These are phyloP conservation scores for Incumbomyces delicatus DNA, from an alignment of 2,329 filamentous ascomycete genomes.

Conservation along the genomic window DNA sequence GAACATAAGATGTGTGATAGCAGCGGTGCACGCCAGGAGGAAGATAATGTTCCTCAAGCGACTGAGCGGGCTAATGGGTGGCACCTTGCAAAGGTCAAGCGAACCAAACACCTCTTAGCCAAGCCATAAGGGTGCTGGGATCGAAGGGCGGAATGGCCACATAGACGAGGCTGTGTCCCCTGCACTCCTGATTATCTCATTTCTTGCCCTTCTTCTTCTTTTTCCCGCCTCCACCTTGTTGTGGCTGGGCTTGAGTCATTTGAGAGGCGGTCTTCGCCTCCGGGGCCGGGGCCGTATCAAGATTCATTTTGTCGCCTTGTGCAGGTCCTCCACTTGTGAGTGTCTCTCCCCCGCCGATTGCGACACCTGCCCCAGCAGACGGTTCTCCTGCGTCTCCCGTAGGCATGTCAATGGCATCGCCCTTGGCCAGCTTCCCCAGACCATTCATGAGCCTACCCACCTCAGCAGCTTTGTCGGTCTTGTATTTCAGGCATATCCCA, in stretches of 20 bases:
- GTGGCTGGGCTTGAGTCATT: background rate
- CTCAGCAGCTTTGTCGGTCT: slow-evolving; percentile 82
- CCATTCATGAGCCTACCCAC: slow-evolving; percentile 71
- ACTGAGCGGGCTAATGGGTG: no score
- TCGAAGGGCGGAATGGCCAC: no score
- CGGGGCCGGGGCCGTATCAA: slow-evolving; percentile 12
- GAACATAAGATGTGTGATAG: no score
- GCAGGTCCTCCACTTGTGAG: slow-evolving; percentile 7
- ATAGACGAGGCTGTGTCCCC: no score
- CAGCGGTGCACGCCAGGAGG: no score
- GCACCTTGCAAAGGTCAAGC: no score
- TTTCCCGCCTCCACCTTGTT: slow-evolving; percentile 9
- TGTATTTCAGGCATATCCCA: slow-evolving; percentile 80
- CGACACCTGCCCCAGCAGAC: slow-evolving; percentile 28
- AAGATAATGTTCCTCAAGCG: no score
- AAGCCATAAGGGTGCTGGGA: no score
- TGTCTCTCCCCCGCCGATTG: slow-evolving; percentile 17
- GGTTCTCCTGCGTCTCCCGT: slow-evolving; percentile 23
- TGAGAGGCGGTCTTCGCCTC: slow-evolving; percentile 8
- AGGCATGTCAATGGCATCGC: slow-evolving; percentile 46
- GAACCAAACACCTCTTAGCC: no score
- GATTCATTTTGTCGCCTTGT: slow-evolving; percentile 18
- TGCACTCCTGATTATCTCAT: no score
- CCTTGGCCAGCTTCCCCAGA: slow-evolving; percentile 63
- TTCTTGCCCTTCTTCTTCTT: slow-evolving; percentile 20